A percentile compares a stretch with the other conserved stretches of the same genome.
Evolutionary conservation across 2,329 filamentous ascomycete genomes (phyloP).

Genomic region (Ampelomyces quisqualis): DNA sequence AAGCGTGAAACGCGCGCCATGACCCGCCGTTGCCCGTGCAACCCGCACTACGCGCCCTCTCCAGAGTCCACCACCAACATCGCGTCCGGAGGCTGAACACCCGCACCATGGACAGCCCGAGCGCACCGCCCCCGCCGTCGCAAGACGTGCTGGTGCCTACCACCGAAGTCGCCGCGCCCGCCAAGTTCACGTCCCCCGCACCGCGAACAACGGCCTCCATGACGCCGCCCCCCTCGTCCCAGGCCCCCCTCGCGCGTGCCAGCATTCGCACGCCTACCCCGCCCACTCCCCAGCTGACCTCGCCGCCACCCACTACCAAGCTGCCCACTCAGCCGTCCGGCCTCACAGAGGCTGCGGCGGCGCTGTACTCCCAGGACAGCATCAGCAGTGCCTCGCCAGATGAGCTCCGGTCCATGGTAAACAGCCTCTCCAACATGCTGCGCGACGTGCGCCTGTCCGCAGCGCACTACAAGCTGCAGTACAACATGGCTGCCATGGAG

Average conservation of each 20-base stretch:
- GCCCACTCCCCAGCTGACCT: constrained; percentile 51
- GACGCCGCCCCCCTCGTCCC: constrained; percentile 65
- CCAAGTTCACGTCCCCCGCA: constrained; percentile 43
- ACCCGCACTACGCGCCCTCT: no score
- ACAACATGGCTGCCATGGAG: constrained; percentile 79
- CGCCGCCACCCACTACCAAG: constrained; percentile 50
- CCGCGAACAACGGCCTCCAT: constrained; percentile 54
- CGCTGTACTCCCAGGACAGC: constrained; percentile 52
- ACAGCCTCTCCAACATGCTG: constrained; percentile 54
- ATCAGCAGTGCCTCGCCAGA: constrained; percentile 55
- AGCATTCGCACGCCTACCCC: constrained; percentile 53
- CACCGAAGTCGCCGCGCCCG: constrained; percentile 30
- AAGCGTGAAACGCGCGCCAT: no score
- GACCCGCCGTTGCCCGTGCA: no score
- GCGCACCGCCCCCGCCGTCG: constrained; percentile 26
- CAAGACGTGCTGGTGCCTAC: constrained; percentile 37
- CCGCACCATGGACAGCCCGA: constrained; percentile 32
- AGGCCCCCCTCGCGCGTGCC: constrained; percentile 49
- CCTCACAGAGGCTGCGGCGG: constrained; percentile 38
- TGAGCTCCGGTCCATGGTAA: constrained; percentile 57
- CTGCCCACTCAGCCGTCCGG: constrained; percentile 28
- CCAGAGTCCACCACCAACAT: constrained; percentile 33
- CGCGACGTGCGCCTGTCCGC: constrained; percentile 76
- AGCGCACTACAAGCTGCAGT: constrained; percentile 87
- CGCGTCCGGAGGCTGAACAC: constrained; percentile 26